Evolutionary conservation across 2,329 filamentous ascomycete genomes (phyloP), one percentile per base, ranked within the genome.

Genomic region (Periglandula ipomoeae): DNA sequence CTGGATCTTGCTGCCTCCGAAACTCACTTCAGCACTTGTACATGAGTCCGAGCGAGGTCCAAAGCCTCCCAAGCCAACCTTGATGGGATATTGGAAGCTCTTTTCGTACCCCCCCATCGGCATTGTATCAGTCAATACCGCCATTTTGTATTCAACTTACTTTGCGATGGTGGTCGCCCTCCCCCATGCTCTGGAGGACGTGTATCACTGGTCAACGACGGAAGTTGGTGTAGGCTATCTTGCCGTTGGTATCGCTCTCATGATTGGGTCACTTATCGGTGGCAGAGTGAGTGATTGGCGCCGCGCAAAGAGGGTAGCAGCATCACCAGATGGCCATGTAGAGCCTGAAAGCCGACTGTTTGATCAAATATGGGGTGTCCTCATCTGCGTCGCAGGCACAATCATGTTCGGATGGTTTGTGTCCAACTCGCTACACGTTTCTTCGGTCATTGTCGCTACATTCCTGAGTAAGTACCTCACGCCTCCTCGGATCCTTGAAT

Each of bases 361-460:
- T 2, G 64, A 67, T 20, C 69, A 71, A 42, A 63, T 70, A 24
- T 61, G 61, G 49, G 69, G 68, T 1, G 65, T 68, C 5, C n/a
- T 69, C 6, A 49, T 69, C 15, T 65, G 62, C 10, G 61, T 63
- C 1, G 61, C 56, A 1, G 69, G 68, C 0, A 64, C 66, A 13
- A 49, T 63, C 32, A 65, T 70, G 63, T 71, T 63, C 51, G 69
- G 69, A 19, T 72, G 68, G 67, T 68, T 66, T 38, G 59, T 63
- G 7, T 49, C 59, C 41, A 48, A 56, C 23, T 50, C 49, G 3
- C 46, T 62, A 1, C 64, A 67, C 51, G 58, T 61, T 26, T 52
- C 61, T 22, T 51, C 60, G 6, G 50, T 58, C 40, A 47, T 68
- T 11, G 44, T 60, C 15, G 59, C 63, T 8, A 60, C 61, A 1